Conservation (phyloP, 495 filamentous ascomycete species). For the Aspergillus incahuasiensis region DNA sequence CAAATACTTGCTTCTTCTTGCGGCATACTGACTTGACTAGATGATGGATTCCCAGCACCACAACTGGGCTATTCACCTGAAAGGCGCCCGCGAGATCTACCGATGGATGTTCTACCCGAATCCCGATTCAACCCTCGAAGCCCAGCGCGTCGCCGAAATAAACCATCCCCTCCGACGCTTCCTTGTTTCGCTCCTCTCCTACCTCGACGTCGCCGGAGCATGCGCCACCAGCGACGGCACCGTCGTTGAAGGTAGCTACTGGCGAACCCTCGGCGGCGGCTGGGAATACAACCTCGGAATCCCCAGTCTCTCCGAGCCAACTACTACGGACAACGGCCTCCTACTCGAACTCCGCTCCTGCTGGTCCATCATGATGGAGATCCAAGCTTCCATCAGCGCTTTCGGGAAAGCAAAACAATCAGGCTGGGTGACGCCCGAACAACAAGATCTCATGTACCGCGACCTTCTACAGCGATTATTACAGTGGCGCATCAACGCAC, state of each 20-base stretch:
- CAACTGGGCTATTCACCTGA: constrained; percentile 39
- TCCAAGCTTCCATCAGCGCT: constrained; percentile 34
- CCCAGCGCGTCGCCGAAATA: constrained; percentile 29
- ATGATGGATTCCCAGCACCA: constrained; percentile 45
- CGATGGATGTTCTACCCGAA: constrained; percentile 33
- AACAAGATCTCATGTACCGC: constrained; percentile 33
- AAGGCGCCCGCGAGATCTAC: constrained; percentile 41
- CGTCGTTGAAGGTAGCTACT: constrained; percentile 37
- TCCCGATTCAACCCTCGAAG: constrained; percentile 26
- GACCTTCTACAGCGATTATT: constrained; percentile 30
- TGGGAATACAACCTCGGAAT: constrained; percentile 42
- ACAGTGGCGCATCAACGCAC: constrained; percentile 32
- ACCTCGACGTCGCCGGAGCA: constrained; percentile 39
- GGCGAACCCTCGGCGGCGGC: constrained; percentile 35
- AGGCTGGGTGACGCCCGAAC: constrained; percentile 27
- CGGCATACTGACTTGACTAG: constrained; percentile 11
- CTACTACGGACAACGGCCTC: constrained; percentile 22
- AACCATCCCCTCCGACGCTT: constrained; percentile 38
- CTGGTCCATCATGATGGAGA: constrained; percentile 41
- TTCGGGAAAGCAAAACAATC: constrained; percentile 34
- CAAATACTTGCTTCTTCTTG: not conserved
- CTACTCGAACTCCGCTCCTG: constrained; percentile 32
- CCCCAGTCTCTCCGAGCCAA: constrained; percentile 25
- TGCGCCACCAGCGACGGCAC: constrained; percentile 39
- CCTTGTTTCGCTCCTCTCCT: constrained; percentile 38